Conservation (phyloP, 306 rosid genomes). For the Morella rubra region DNA sequence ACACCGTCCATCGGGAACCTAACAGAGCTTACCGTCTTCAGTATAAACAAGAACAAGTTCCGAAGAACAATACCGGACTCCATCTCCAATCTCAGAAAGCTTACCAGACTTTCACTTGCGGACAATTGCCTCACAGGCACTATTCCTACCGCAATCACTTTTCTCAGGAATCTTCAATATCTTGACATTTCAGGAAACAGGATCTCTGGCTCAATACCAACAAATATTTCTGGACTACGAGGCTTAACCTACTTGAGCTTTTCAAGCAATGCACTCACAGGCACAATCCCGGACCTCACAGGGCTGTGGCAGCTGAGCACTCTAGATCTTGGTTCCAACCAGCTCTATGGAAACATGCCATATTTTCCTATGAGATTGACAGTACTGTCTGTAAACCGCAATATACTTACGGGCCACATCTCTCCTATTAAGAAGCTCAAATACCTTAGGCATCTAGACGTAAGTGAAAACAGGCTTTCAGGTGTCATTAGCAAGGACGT, state of each 20-base stretch:
- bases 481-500: conserved; percentile 31
- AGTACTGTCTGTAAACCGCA: conserved; percentile 25
- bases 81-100: conserved; percentile 37
- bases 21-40: conserved; percentile 36
- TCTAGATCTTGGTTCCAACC: conserved; percentile 37
- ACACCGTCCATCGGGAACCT: conserved; percentile 45
- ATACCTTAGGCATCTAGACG: conserved; percentile 30
- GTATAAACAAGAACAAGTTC: conserved; percentile 41
- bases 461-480: conserved; percentile 45
- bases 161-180: conserved; percentile 29
- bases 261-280: conserved; percentile 40
- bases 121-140: conserved; percentile 42
- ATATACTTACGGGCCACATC: conserved; percentile 29
- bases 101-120: conserved; percentile 38
- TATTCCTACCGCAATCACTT: conserved; percentile 27
- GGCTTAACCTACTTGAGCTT: conserved; percentile 39
- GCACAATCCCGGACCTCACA: conserved; percentile 38
- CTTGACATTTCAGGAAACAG: conserved; percentile 38
- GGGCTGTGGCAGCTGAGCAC: conserved; percentile 41
- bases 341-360: conserved; percentile 40
- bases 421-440: conserved; percentile 29
- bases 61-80: conserved; percentile 45
- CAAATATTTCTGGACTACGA: conserved; percentile 14
- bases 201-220: conserved; percentile 39
- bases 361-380: conserved; percentile 36